These are phyloP conservation scores for Fraxinus excelsior DNA, from an alignment of 257 asterid species.

Conservation along the genomic window DNA sequence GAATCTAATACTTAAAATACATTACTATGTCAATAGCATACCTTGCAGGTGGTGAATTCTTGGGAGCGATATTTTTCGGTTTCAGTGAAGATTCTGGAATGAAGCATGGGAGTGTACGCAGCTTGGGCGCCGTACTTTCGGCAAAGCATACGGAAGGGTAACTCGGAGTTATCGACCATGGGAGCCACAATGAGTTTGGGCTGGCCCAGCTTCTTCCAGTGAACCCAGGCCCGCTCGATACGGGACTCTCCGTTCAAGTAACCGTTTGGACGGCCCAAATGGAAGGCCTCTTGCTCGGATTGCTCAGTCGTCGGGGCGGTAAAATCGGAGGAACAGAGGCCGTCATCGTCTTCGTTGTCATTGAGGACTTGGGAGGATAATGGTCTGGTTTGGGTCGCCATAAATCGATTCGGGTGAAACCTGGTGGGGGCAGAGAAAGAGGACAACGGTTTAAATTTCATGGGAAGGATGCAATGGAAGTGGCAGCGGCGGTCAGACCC, in stretches of 20 bases:
- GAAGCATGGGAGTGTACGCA: slow-evolving; percentile 98
- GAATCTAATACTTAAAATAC: background rate
- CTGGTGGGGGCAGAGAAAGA: slow-evolving; percentile 21
- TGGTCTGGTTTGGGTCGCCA: slow-evolving; percentile 54
- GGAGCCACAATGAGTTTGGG: slow-evolving; percentile 88
- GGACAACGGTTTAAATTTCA: slow-evolving; percentile 40
- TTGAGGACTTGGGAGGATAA: slow-evolving; percentile 31
- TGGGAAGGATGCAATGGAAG: slow-evolving; percentile 28
- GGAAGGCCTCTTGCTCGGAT: slow-evolving; percentile 26
- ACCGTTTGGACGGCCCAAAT: slow-evolving; percentile 52
- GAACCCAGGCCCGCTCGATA: slow-evolving; percentile 88
- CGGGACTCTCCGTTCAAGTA: slow-evolving; percentile 65
- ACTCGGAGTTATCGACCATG: slow-evolving; percentile 98
- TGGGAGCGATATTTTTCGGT: slow-evolving; percentile 72
- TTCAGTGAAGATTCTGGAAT: slow-evolving; percentile 81
- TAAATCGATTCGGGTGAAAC: slow-evolving; percentile 27
- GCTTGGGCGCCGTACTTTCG: slow-evolving; percentile 93
- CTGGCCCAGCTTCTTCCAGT: slow-evolving; percentile 78
- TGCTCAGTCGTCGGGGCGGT: slow-evolving; percentile 24
- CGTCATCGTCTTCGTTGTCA: slow-evolving; percentile 41
- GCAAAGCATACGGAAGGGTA: slow-evolving; percentile 92
- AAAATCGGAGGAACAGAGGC: slow-evolving; percentile 43
- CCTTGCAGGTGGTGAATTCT: slow-evolving; percentile 93
- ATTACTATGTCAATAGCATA: slow-evolving; percentile 12
- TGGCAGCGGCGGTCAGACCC: slow-evolving; percentile 32